A percentile compares a stretch with the other conserved stretches of the same genome.
These are phyloP conservation scores for Podaxis mareebaensis DNA, from an alignment of 768 basidiomycete genomes.

Conservation along the genomic window DNA sequence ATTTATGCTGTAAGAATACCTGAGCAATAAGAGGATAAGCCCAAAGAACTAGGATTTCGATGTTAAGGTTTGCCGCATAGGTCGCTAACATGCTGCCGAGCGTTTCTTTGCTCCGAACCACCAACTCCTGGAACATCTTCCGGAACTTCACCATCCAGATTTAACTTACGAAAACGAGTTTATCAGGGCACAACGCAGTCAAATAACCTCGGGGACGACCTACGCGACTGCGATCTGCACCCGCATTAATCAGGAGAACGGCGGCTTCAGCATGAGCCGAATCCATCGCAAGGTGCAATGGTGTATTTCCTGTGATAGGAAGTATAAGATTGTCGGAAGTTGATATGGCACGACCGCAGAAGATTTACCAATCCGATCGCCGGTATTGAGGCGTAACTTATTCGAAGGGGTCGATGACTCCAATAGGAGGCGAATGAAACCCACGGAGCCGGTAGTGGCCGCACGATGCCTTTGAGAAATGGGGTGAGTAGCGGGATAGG, in stretches of 20 bases:
- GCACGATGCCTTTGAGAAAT: constrained; percentile 77
- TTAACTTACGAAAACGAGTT: constrained; percentile 51
- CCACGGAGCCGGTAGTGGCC: constrained; percentile 90
- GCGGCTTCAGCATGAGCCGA: constrained; percentile 92
- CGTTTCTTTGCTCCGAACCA: constrained; percentile 83
- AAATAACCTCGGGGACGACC: constrained; percentile 31
- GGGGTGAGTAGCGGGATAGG: constrained; percentile 19
- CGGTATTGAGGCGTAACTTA: constrained; percentile 85
- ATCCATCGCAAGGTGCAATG: constrained; percentile 96
- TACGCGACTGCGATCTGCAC: constrained; percentile 89
- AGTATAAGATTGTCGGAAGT: constrained; percentile 20
- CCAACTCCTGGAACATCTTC: constrained; percentile 91
- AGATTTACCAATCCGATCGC: constrained; percentile 70
- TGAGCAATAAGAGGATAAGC: neutral
- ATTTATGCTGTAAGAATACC: neutral
- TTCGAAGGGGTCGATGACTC: constrained; percentile 73
- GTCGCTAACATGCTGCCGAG: constrained; percentile 73
- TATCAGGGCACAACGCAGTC: constrained; percentile 10
- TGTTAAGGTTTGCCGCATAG: constrained; percentile 60
- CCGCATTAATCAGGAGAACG: constrained; percentile 89
- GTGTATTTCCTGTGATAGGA: constrained; percentile 76
- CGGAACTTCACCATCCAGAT: constrained; percentile 82
- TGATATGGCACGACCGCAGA: constrained; percentile 22
- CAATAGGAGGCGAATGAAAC: constrained; percentile 85
- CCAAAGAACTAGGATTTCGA: neutral